These are phyloP conservation scores for Deinandra increscens DNA, from an alignment of 129 eudicot genomes.

Conservation along the genomic window DNA sequence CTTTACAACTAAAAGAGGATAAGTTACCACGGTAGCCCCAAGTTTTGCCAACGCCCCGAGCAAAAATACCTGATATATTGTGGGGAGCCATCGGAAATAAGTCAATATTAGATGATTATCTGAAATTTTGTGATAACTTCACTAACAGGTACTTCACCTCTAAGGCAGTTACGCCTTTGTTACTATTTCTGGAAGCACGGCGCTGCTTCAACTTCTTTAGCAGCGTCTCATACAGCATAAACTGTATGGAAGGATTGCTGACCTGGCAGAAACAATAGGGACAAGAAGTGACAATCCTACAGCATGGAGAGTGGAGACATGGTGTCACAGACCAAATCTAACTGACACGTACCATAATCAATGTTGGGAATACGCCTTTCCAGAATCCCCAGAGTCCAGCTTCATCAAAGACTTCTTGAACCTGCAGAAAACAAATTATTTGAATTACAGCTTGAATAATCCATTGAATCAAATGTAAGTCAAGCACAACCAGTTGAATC, in stretches of 20 bases:
- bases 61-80: conserved; percentile 64
- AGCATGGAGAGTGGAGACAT: too few species aligned
- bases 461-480: conserved; percentile 12
- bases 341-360: conserved; percentile 75
- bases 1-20: conserved; percentile 96
- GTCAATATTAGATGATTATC: conserved; percentile 15
- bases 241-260: conserved; percentile 97
- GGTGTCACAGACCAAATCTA: conserved; percentile 22
- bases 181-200: conserved; percentile 59
- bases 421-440: conserved; percentile 38
- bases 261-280: conserved; percentile 50
- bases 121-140: neutral
- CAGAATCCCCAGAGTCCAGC: conserved; percentile 93
- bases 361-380: conserved; percentile 94
- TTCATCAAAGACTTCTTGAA: conserved; percentile 90
- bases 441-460: conserved; percentile 17
- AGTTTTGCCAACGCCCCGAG: conserved; percentile 97
- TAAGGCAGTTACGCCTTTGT: conserved; percentile 77
- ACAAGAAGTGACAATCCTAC: conserved; percentile 34
- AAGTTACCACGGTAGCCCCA: conserved; percentile 94
- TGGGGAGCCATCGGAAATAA: conserved; percentile 12
- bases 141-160: conserved; percentile 53
- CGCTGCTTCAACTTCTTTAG: conserved; percentile 80
- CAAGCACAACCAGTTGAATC: neutral
- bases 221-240: conserved; percentile 93